phyloP scores from a whole-genome alignment of 495 filamentous ascomycete species.

The Articulospora tetracladia region DNA sequence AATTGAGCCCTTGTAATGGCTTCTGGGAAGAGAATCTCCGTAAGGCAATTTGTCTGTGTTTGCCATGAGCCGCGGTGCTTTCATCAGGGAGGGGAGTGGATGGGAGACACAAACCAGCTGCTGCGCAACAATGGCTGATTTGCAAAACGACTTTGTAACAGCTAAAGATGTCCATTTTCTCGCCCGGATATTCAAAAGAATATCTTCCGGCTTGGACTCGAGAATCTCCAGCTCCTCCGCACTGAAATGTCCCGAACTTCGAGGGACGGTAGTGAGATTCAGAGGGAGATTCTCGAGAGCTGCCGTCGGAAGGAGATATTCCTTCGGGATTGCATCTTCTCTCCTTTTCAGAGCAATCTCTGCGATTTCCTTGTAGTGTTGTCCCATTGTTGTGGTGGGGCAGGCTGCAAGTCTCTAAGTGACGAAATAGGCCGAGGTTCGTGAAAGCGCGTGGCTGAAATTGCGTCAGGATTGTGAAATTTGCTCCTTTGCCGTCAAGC shows the following conservation, averaged over 20 bases:
- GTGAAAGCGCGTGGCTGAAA: neutral
- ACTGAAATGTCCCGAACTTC: constrained; percentile 24
- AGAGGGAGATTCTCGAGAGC: constrained; percentile 14
- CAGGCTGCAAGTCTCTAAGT: neutral
- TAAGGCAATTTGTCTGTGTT: constrained; percentile 52
- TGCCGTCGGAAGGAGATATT: constrained; percentile 21
- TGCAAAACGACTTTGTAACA: constrained; percentile 57
- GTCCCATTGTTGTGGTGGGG: constrained; percentile 18
- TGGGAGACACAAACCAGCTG: constrained; percentile 22
- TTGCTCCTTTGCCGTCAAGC: too few relatives aligned
- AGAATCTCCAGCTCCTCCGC: constrained; percentile 54
- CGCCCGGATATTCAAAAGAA: constrained; percentile 43
- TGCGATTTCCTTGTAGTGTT: constrained; percentile 26
- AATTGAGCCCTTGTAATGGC: constrained; percentile 48
- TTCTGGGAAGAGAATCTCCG: constrained; percentile 52
- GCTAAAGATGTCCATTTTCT: constrained; percentile 48
- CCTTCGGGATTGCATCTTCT: constrained; percentile 24
- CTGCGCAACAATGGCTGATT: constrained; percentile 34
- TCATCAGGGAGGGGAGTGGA: neutral
- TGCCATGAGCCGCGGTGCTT: constrained; percentile 3
- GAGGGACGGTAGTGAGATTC: constrained; percentile 24
- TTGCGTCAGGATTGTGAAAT: too few relatives aligned
- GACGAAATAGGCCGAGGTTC: neutral
- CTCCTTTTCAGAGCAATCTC: constrained; percentile 23
- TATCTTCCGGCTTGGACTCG: constrained; percentile 48